These are phyloP conservation scores for Cordia subcordata DNA, from an alignment of 257 asterid species.

Conservation along the genomic window DNA sequence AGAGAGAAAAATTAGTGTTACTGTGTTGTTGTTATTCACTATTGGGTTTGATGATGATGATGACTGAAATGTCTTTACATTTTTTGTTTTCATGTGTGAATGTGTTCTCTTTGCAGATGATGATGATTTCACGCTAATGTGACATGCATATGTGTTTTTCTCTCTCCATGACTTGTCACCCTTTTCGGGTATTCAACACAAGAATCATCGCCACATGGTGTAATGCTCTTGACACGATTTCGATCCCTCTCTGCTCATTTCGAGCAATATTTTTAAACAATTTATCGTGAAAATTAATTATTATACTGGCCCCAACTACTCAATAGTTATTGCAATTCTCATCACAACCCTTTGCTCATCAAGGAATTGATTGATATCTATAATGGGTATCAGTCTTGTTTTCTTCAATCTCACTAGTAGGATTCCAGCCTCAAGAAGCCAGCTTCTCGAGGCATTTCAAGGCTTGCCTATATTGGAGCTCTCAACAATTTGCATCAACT, in stretches of 20 bases:
- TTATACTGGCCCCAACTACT: constrained; percentile 18
- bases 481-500: constrained; percentile 68
- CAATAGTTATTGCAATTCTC: constrained; percentile 24
- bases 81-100: neutral
- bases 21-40: neutral
- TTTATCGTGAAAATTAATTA: constrained; percentile 13
- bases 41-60: constrained; percentile 1
- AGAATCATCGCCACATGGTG: constrained; percentile 67
- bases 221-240: constrained; percentile 59
- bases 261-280: neutral
- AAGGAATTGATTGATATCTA: constrained; percentile 50
- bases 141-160: constrained; percentile 13
- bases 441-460: constrained; percentile 28
- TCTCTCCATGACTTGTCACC: constrained; percentile 56
- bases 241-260: constrained; percentile 32
- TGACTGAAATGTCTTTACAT: neutral
- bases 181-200: constrained; percentile 18
- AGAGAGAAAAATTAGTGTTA: constrained; percentile 12
- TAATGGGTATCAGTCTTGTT: constrained; percentile 65
- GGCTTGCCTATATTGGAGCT: constrained; percentile 59
- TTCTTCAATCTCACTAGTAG: constrained; percentile 14
- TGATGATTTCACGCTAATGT: neutral
- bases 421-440: constrained; percentile 22
- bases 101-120: neutral
- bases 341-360: constrained; percentile 14